Base-by-base conservation (phyloP, 2,329 filamentous ascomycete species). In the Beauveria sp. region DNA sequence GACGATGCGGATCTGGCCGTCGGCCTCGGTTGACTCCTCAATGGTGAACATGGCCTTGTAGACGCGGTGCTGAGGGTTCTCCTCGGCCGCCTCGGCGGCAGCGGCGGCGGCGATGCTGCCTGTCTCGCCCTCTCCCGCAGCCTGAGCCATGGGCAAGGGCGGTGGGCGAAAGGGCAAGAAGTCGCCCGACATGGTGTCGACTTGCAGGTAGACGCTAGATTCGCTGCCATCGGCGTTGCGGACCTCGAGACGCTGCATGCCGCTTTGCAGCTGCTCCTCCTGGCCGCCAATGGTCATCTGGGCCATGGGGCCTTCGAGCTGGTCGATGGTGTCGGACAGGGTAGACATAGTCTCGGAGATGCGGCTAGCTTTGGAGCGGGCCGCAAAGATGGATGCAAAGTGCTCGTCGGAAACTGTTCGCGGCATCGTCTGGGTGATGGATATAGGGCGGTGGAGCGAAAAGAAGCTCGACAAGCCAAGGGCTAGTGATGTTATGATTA, bases 391-490 rank as follows among this genome's bases (percentile, higher is more conserved):
- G 70, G 88, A 82, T 64, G 90, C 87, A 74, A 98, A 97, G 55
- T 87, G 82, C 71, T 90, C 88, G 64, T 88, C 81, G 58, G 84
- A 86, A 51, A 92, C 83, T 22, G 82, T 79, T 68, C 84, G 86
- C 61, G 89, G 95, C 70, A 96, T 87, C 67, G 88, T 87, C 68
- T 88, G 87, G 55, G 88, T 92, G 66, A 97, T 86, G 60, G 91
- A 96, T 70, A 99, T 93, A 51, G 95, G 95, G 64, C 95, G 87
- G 77, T 99, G 91, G 66, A 96, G 88, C 65, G 93, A 96, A 80
- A 98, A 98, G 81, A 99, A 98, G 63, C 89, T 89, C 8, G 93
- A 95, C 51, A 96, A 81, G 65, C 89, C 88, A 64, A 98, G 83
- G 70, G 96, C 95, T 98, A 66, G 65, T 30, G 16, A 46, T 24